These are phyloP conservation scores for Steccherinum ochraceum DNA, from an alignment of 768 basidiomycete genomes.

Conservation along the genomic window DNA sequence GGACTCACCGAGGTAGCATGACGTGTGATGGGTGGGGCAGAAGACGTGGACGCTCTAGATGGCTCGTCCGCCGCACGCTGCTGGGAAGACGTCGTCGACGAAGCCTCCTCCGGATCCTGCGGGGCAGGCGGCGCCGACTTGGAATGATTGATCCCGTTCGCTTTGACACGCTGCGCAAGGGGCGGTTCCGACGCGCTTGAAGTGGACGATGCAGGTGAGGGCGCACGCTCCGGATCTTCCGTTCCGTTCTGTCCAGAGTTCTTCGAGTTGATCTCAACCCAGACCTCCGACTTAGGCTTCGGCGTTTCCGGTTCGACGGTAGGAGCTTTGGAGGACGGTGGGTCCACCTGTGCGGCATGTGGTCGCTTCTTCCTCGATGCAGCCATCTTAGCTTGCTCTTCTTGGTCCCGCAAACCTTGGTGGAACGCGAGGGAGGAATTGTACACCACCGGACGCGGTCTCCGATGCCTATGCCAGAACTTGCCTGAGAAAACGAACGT, in stretches of 20 bases:
- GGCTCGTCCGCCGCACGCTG: not conserved
- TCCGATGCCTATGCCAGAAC: constrained; percentile 82
- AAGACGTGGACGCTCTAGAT: not conserved
- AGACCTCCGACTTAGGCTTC: constrained; percentile 30
- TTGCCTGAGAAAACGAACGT: constrained; percentile 52
- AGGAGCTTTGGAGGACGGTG: constrained; percentile 27
- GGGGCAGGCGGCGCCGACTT: constrained; percentile 22
- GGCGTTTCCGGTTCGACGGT: constrained; percentile 49
- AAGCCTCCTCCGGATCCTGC: not conserved
- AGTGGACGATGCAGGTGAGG: constrained; percentile 65
- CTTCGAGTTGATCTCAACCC: constrained; percentile 28
- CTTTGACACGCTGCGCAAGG: constrained; percentile 59
- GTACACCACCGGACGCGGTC: constrained; percentile 77
- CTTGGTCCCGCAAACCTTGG: constrained; percentile 45
- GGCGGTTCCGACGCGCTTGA: constrained; percentile 74
- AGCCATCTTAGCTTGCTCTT: constrained; percentile 47
- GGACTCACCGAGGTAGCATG: too few relatives aligned
- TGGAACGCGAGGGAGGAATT: constrained; percentile 73
- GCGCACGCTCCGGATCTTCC: constrained; percentile 40
- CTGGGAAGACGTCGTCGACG: not conserved
- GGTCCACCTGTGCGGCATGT: constrained; percentile 40
- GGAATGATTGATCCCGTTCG: constrained; percentile 38
- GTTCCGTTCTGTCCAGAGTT: constrained; percentile 18
- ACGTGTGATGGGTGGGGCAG: constrained; percentile 13
- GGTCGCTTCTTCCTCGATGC: constrained; percentile 52